Evolutionary conservation across 108 stramenopile genomes (phyloP).

Genomic region (Cyclostephanos invisitatus): DNA sequence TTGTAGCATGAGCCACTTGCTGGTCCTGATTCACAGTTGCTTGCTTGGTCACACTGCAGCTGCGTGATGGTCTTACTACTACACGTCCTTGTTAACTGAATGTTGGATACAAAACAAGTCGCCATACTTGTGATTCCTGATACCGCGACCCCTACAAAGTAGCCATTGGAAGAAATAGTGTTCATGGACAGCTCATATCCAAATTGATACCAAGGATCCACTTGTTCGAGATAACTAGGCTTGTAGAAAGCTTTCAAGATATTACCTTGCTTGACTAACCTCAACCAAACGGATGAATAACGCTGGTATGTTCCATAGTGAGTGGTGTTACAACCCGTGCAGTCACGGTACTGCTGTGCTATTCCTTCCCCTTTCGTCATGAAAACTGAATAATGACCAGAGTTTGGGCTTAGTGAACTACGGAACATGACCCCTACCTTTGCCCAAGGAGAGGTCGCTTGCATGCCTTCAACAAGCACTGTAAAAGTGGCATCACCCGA

Average conservation of each 20-base stretch:
- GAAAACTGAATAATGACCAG: slow-evolving; percentile 24
- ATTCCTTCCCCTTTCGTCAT: slow-evolving; percentile 9
- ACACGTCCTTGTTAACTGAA: slow-evolving; percentile 18
- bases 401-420: slow-evolving; percentile 1
- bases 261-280: slow-evolving; percentile 37
- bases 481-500: slow-evolving; percentile 42
- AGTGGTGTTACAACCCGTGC: slow-evolving; percentile 8
- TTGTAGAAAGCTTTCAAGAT: slow-evolving; percentile 32
- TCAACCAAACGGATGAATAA: slow-evolving; percentile 27
- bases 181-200: slow-evolving; percentile 26
- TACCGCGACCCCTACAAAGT: slow-evolving; percentile 28
- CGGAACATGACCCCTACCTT: slow-evolving; percentile 44
- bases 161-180: slow-evolving; percentile 25
- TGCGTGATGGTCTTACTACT: slow-evolving; percentile 11
- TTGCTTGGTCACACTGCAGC: slow-evolving; percentile 34
- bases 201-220: slow-evolving; percentile 26
- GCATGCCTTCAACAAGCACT: slow-evolving; percentile 21
- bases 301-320: slow-evolving; percentile 1
- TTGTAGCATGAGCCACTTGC: slow-evolving; percentile 21
- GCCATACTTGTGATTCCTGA: slow-evolving; percentile 16
- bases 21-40: slow-evolving; percentile 24
- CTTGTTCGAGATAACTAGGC: slow-evolving; percentile 9
- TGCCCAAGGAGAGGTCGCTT: slow-evolving; percentile 19
- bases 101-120: slow-evolving; percentile 10
- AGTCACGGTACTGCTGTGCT: slow-evolving; percentile 29